phyloP scores from a whole-genome alignment of 306 rosid species.

The Ormosia emarginata region DNA sequence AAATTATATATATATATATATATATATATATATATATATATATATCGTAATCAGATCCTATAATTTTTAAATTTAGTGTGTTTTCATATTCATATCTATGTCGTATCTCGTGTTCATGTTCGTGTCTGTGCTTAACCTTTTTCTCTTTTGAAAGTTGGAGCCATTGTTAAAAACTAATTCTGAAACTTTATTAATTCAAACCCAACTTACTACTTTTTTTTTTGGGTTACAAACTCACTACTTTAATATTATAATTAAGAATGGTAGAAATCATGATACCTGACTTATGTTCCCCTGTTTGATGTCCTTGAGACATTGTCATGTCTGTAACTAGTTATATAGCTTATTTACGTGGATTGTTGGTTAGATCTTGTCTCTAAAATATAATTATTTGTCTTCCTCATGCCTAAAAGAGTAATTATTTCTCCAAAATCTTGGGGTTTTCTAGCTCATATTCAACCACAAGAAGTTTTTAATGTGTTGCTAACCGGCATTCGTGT shows the following conservation, averaged over 20 bases:
- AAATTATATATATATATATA: too few relatives aligned
- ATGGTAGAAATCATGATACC: background rate
- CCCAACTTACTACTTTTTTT: background rate
- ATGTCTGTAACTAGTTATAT: background rate
- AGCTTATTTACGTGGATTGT: background rate
- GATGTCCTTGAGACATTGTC: background rate
- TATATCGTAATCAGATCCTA: too few relatives aligned
- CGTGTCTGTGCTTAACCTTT: too few relatives aligned
- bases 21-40: too few relatives aligned
- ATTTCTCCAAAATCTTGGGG: background rate
- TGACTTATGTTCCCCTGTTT: background rate
- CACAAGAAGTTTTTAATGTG: constrained; percentile 4
- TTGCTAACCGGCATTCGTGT: background rate
- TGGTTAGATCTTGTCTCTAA: background rate
- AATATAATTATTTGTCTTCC: background rate
- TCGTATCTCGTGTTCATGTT: too few relatives aligned
- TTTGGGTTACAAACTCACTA: background rate
- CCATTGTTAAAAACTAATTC: background rate
- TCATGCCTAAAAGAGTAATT: constrained; percentile 10
- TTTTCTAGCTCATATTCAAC: constrained; percentile 1
- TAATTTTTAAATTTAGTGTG: too few relatives aligned
- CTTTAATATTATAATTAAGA: background rate
- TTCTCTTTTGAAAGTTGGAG: background rate
- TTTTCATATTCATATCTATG: too few relatives aligned
- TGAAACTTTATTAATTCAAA: background rate